A percentile compares a stretch with the other conserved stretches of the same genome.
Conservation (phyloP, 345 rosid genomes). For the Brassica rapa region DNA sequence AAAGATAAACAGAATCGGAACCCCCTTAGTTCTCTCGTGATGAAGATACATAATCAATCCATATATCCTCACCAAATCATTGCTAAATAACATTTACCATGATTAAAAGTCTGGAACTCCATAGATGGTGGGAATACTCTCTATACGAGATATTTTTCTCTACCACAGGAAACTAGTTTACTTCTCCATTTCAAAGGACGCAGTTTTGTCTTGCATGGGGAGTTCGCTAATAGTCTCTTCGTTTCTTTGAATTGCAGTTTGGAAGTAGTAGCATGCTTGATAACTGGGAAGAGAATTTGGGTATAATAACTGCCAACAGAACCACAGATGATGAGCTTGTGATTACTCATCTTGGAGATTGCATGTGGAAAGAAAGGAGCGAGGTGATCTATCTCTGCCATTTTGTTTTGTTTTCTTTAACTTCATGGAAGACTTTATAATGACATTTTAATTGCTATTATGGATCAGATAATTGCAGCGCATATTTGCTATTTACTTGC, state of each 20-base stretch:
- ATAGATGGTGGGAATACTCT: too few species aligned
- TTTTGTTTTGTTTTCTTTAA: conserved; percentile 4
- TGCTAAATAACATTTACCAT: background rate
- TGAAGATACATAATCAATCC: background rate
- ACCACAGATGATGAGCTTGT: conserved; percentile 96
- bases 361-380: conserved; percentile 95
- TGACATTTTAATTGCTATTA: conserved; percentile 35
- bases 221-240: conserved; percentile 4
- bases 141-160: too few species aligned
- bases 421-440: conserved; percentile 16
- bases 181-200: conserved; percentile 1
- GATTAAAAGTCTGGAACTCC: too few species aligned
- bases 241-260: conserved; percentile 49
- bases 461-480: conserved; percentile 60
- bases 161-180: background rate
- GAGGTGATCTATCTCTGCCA: conserved; percentile 56
- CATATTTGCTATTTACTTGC: conserved; percentile 77
- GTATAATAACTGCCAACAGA: conserved; percentile 93
- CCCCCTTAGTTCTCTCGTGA: conserved; percentile 4
- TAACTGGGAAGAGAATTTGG: conserved; percentile 98
- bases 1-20: background rate
- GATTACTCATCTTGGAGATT: conserved; percentile 93
- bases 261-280: conserved; percentile 87
- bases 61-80: background rate
- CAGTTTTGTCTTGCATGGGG: background rate